A percentile compares a stretch with the other conserved stretches of the same genome.
These are phyloP conservation scores for Miscanthus lutarioriparius DNA, from an alignment of 176 grass and related monocot species.

Conservation along the genomic window DNA sequence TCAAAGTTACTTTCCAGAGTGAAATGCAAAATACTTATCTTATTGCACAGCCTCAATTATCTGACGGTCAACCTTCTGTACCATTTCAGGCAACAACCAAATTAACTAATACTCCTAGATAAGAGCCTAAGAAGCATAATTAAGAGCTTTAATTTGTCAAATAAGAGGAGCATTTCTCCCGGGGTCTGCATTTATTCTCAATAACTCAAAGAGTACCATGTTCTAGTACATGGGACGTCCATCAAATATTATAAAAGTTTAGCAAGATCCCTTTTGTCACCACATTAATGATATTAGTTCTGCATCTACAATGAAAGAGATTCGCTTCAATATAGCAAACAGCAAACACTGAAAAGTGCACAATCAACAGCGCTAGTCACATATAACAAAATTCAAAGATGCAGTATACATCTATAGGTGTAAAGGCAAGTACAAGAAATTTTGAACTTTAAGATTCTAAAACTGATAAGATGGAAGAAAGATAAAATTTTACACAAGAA, in stretches of 20 bases:
- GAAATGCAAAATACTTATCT: not conserved
- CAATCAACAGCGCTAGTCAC: not conserved
- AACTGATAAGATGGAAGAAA: not conserved
- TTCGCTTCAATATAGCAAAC: not conserved
- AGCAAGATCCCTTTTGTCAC: not conserved
- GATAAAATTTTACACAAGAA: not conserved
- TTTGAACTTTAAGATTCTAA: not conserved
- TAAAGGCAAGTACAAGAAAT: no score
- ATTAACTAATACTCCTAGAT: slow-evolving; percentile 14
- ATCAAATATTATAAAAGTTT: not conserved
- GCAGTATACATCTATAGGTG: not conserved
- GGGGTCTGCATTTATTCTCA: slow-evolving; percentile 11
- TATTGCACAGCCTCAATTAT: not conserved
- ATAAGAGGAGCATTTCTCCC: not conserved
- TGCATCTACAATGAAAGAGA: not conserved
- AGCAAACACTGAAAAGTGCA: not conserved
- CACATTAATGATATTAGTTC: not conserved
- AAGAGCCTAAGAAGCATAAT: slow-evolving; percentile 5
- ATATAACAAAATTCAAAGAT: not conserved
- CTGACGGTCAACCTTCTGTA: not conserved
- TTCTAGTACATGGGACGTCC: slow-evolving; percentile 5
- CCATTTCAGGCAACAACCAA: slow-evolving; percentile 25
- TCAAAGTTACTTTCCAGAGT: not conserved
- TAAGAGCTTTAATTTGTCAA: not conserved
- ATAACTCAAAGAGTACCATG: not conserved